A percentile compares a stretch with the other conserved stretches of the same genome.
phyloP scores from a whole-genome alignment of 1,284 basidiomycete genomes.

The Cutaneotrichosporon sp. region DNA sequence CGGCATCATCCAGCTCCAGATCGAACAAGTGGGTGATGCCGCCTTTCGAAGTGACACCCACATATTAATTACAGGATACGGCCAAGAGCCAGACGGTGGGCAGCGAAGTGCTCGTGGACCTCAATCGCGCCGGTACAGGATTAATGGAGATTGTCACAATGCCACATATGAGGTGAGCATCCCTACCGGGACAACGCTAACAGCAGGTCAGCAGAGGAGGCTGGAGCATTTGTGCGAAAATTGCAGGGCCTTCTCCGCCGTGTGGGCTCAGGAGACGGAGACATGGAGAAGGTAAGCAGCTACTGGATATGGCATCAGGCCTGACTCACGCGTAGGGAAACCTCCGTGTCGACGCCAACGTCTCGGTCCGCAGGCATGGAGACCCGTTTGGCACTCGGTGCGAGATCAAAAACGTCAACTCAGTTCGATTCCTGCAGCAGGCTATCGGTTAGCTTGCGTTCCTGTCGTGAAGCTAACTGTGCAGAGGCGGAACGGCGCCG shows the following conservation, averaged over 20 bases:
- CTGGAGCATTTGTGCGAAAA: constrained; percentile 77
- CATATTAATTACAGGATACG: constrained; percentile 63
- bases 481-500: constrained; percentile 53
- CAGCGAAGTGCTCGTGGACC: constrained; percentile 66
- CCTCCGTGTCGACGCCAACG: constrained; percentile 90
- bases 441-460: constrained; percentile 66
- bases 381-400: constrained; percentile 74
- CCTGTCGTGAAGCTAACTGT: constrained; percentile 43
- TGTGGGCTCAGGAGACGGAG: constrained; percentile 84
- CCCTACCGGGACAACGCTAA: constrained; percentile 5
- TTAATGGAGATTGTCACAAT: constrained; percentile 96
- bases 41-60: not conserved
- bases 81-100: constrained; percentile 77
- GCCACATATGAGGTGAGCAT: constrained; percentile 80
- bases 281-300: constrained; percentile 82
- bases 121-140: constrained; percentile 83
- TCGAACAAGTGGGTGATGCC: constrained; percentile 70
- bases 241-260: constrained; percentile 77
- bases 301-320: too few relatives aligned
- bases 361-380: constrained; percentile 71
- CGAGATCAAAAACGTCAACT: constrained; percentile 97
- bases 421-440: constrained; percentile 74
- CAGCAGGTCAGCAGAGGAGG: constrained; percentile 78
- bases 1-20: constrained; percentile 86
- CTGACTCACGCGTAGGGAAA: constrained; percentile 62